Conservation (phyloP, 306 rosid genomes). For the Dryas alaskensis region DNA sequence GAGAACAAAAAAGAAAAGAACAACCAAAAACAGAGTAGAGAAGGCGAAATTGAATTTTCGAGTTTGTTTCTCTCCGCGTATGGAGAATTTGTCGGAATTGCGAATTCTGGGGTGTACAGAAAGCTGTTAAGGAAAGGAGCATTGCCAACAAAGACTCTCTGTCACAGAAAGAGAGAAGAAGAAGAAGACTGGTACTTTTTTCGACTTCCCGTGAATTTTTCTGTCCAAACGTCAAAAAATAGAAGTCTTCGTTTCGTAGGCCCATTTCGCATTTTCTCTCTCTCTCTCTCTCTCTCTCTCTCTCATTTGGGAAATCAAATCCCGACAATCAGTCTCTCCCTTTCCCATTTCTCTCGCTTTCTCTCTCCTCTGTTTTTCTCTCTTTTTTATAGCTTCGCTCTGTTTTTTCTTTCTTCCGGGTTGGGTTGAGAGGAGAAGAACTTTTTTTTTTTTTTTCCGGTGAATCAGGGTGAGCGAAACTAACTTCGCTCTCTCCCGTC, state of each 20-base stretch:
- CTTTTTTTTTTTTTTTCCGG: slow-evolving; percentile 5
- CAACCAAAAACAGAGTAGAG: slow-evolving; percentile 6
- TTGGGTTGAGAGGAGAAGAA: slow-evolving; percentile 56
- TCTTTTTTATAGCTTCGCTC: slow-evolving; percentile 10
- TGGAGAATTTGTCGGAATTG: slow-evolving; percentile 17
- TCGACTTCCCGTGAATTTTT: slow-evolving; percentile 39
- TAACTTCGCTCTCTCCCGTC: slow-evolving; percentile 2
- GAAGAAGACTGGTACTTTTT: slow-evolving; percentile 26
- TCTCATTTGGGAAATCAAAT: slow-evolving; percentile 27
- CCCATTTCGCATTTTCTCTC: slow-evolving; percentile 34
- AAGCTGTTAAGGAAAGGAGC: slow-evolving; percentile 26
- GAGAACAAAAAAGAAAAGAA: not conserved
- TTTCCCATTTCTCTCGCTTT: slow-evolving; percentile 27
- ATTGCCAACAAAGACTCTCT: slow-evolving; percentile 44
- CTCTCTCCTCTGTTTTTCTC: not conserved
- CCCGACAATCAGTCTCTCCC: slow-evolving; percentile 42
- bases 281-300: slow-evolving; percentile 9
- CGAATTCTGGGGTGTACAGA: slow-evolving; percentile 20
- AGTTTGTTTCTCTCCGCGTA: slow-evolving; percentile 6
- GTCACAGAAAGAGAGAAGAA: slow-evolving; percentile 19
- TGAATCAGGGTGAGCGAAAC: slow-evolving; percentile 22
- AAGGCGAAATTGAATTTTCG: not conserved
- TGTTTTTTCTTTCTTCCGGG: slow-evolving; percentile 46
- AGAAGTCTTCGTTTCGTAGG: slow-evolving; percentile 31
- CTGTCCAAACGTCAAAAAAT: slow-evolving; percentile 39